Base-by-base conservation (phyloP, 805 yeast species). In the Blastobotrys chiropterorum region DNA sequence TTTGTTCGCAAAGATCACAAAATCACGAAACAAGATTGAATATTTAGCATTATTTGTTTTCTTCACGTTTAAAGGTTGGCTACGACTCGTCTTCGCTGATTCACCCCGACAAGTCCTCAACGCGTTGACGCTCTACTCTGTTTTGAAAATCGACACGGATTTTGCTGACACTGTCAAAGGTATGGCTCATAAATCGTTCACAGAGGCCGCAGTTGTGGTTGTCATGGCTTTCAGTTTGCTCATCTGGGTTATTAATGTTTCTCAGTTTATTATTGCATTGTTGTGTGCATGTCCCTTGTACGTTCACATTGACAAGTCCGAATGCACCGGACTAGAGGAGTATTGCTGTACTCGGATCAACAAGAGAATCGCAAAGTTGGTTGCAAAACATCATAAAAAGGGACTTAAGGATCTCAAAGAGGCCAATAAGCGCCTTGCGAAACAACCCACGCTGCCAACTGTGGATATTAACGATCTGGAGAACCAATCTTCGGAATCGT, bases 51-150 rank as follows among this genome's bases (percentile, higher is more conserved):
- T 88, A 55, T 78, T 77, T 57, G 75, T 82, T 2, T 86, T 80
- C 66, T 79, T 78, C 56, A 82, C 86, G 47, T 70, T 85, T 49
- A 83, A 85, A 59, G 78, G 79, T 49, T 84, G 80, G 57, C 60
- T 85, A 13, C 70, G 79, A 44, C 75, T 88, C 58, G 60, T 88
- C 7, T 70, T 86, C 44, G 90, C 95, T 0, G 96, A 89, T 59
- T 76, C 90, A 15, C 97, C 97, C 20, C 80, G 97, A 67, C 96
- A 89, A 67, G 83, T 86, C 1, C 78, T 89, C 56, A 89, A 89
- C 63, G 85, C 90, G 22, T 71, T 86, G 58, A 87, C 97, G 0
- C 68, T 85, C 17, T 78, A 75, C 68, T 75, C 81, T 1, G 79
- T 77, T 3, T 62, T 77, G 16, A 62, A 75, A 13, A 59, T 69